Base-by-base conservation (phyloP, 1,284 basidiomycete species). In the Boletellus deceptivus region DNA sequence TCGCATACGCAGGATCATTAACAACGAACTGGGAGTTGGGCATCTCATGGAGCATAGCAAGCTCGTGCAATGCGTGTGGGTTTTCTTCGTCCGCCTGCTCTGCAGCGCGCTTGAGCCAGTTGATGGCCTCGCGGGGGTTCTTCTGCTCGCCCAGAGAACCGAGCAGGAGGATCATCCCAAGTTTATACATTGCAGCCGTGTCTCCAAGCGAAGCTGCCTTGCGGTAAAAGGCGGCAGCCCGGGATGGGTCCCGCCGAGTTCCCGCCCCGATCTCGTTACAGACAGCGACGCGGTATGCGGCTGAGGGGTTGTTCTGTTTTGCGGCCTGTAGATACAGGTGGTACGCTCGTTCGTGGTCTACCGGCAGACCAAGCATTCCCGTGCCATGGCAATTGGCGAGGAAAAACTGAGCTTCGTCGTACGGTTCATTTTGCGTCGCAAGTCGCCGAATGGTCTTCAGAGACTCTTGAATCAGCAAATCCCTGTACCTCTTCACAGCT, bases 211-310 rank as follows among this genome's bases (percentile, higher is more conserved):
- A 93, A 3, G 93, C 93, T 2, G 97, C 91, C 72, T 99, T 98
- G 55, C 95, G 86, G 73, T 98, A 99, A 70, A 99, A 98, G 14
- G 95, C 85, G 39, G 95, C 86, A 4, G 96, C 96, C 33, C 95
- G 83, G 27, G 86, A 79, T 2, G 87, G 85, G 64, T 99, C 96
- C 53, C 87, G 81, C 57, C 89, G 80, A 2, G 97, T 99, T n/a
- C 97, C 97, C 1, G 94, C 95, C n/a, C 97, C 97, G 52, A 99
- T 92, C 71, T 99, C 97, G 72, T 98, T 98, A 72, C 97, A 99
- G 5, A 99, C 96, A 4, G 95, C 97, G 29, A 98, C 95, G 41
- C 97, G 90, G 68, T 99, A 99, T 27, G 91, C 94, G 20, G 94
- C 95, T 0, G 93, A 84, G 0, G 97, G 83, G 65, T 99, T 93